A percentile compares a stretch with the other conserved stretches of the same genome.
Evolutionary conservation across 331 rosid species (phyloP).

Genomic region (Dryas integrifolia): DNA sequence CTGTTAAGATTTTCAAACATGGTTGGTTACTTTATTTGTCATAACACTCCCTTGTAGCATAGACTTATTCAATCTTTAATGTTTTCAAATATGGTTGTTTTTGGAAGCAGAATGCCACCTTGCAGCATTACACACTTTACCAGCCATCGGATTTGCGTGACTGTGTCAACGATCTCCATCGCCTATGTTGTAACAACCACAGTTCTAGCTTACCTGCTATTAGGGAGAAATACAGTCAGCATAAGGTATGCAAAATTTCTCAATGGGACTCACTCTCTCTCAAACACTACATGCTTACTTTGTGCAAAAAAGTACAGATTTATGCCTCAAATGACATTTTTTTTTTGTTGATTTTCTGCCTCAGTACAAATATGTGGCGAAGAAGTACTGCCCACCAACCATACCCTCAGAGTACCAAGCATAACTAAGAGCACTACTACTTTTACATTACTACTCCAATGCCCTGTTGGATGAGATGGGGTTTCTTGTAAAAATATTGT

Average conservation of each 20-base stretch:
- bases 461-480: conserved; percentile 33
- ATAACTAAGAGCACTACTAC: background rate
- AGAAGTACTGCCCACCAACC: conserved; percentile 59
- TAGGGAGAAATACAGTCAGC: conserved; percentile 86
- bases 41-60: background rate
- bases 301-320: no score
- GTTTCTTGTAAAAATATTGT: conserved; percentile 12
- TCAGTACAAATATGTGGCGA: conserved; percentile 88
- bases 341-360: conserved; percentile 23
- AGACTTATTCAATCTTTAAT: background rate
- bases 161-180: conserved; percentile 76
- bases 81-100: conserved; percentile 6
- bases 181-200: conserved; percentile 49
- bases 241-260: conserved; percentile 54
- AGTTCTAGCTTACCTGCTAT: conserved; percentile 78
- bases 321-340: background rate
- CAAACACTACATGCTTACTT: background rate
- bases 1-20: background rate
- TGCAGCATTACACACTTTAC: conserved; percentile 84
- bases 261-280: background rate
- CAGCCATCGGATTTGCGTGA: conserved; percentile 59
- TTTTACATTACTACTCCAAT: conserved; percentile 29
- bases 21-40: background rate
- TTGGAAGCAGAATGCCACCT: conserved; percentile 61
- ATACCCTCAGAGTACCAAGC: conserved; percentile 50